These are phyloP conservation scores for Hydrangea macrophylla DNA, from an alignment of 148 eudicot species.

Conservation along the genomic window DNA sequence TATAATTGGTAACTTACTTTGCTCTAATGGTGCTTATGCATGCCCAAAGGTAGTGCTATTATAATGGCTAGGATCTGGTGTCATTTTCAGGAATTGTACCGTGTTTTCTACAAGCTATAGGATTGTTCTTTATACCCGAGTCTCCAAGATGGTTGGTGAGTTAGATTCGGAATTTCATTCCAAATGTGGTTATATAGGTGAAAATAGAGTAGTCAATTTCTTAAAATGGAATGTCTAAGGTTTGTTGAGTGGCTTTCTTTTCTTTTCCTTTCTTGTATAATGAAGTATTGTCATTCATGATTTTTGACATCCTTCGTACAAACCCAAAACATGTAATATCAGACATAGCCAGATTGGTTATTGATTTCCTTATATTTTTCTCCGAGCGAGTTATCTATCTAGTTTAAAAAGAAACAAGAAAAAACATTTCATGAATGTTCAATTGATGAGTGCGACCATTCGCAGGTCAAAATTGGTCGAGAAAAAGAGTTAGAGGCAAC, in stretches of 20 bases:
- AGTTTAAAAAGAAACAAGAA: not conserved
- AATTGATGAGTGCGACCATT: not conserved
- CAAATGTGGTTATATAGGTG: not conserved
- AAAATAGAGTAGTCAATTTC: too few species aligned
- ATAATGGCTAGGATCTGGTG: not conserved
- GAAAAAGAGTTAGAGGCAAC: conserved; percentile 27
- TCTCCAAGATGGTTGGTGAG: conserved; percentile 53
- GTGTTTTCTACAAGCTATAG: conserved; percentile 25
- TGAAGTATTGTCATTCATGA: too few species aligned
- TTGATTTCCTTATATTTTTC: not conserved
- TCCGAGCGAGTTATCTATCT: too few species aligned
- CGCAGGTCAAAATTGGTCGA: conserved; percentile 29
- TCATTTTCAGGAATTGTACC: conserved; percentile 32
- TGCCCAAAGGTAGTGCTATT: not conserved
- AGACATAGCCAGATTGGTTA: not conserved
- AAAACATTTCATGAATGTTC: not conserved
- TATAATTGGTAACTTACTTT: conserved; percentile 23
- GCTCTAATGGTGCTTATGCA: too few species aligned
- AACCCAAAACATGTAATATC: not conserved
- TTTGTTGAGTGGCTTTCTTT: too few species aligned
- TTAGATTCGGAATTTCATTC: not conserved
- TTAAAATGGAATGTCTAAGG: too few species aligned
- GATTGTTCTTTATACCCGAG: conserved; percentile 34
- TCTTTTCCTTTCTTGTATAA: too few species aligned
- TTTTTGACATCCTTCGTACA: too few species aligned